Base-by-base conservation (phyloP, 495 filamentous ascomycete species). In the Trichodelitschia bisporula region DNA sequence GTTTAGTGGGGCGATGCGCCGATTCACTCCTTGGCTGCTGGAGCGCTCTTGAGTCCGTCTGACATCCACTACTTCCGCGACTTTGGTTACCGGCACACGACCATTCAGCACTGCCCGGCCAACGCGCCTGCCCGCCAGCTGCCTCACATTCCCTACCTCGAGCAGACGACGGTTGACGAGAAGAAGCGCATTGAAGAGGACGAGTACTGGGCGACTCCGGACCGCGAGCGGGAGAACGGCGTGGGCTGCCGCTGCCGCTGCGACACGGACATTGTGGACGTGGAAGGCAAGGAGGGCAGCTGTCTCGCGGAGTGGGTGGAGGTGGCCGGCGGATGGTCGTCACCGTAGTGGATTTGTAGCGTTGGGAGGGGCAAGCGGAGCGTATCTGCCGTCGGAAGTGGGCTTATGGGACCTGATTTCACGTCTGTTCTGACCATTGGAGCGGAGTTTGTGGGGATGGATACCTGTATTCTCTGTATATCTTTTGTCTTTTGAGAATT, bases 11-110 rank as follows among this genome's bases (percentile, higher is more conserved):
- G 86, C 53, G 86, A 99, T 55, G 86, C 86, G 21, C 86, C 86
- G 20, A 92, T 99, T 40, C 86, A 99, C 59, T 99, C 86, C 17
- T 74, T 99, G 19, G 86, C 89, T 8, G 82, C 89, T 19, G 86
- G 86, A 41, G 71, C 72, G 27, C 69, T 99, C 26, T 63, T 99
- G 29, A 57, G 66, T 3, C 75, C 79, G 13, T 47, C 54, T 26
- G 80, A 95, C 46, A 82, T 99, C 41, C 86, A 97, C 50, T 97
- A 97, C 54, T 97, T 97, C 76, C 82, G 86, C 42, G 86, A 97
- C 48, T 89, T 97, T 56, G 86, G 86, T 30, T 97, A 97, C 53
- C 69, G 86, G 37, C 86, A 97, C 51, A 97, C 86, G 12, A 97
- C 86, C 13, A 97, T 97, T 49, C 86, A 95, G 52, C 86, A 97